Conservation (phyloP, 495 filamentous ascomycete species). For the Wilcoxina mikolae region DNA sequence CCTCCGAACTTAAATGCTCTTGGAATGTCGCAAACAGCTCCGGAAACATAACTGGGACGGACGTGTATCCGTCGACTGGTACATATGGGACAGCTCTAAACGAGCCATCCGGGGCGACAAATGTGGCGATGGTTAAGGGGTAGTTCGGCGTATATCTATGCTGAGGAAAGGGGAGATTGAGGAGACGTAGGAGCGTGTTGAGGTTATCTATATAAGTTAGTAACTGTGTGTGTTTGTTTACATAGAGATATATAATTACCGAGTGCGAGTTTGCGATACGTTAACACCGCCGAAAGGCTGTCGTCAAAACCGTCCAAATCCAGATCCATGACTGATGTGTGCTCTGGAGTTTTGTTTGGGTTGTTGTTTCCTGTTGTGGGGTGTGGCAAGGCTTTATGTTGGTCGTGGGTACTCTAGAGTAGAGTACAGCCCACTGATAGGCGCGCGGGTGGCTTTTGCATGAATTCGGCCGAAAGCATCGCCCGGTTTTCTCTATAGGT, state of each 20-base stretch:
- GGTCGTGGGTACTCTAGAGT: too few species aligned
- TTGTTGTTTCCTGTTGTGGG: too few species aligned
- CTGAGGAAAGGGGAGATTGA: too few species aligned
- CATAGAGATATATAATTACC: neutral
- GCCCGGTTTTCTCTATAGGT: too few species aligned
- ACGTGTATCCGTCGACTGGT: neutral
- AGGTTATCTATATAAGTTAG: neutral
- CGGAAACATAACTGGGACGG: neutral
- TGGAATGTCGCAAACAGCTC: neutral
- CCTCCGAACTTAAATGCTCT: neutral
- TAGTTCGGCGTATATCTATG: neutral
- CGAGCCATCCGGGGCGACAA: neutral
- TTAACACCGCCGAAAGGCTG: neutral
- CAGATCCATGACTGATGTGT: neutral
- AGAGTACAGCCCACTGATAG: too few species aligned
- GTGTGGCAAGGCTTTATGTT: too few species aligned
- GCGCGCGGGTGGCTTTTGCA: too few species aligned
- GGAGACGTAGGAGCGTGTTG: neutral
- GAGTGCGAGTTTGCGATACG: neutral
- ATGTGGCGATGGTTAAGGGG: neutral
- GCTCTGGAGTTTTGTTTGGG: neutral
- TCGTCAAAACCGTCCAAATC: neutral
- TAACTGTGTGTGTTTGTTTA: neutral
- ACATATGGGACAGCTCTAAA: neutral
- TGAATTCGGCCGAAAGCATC: too few species aligned